A percentile compares a stretch with the other conserved stretches of the same genome.
These are phyloP conservation scores for Collariella sp. DNA, from an alignment of 495 filamentous ascomycete species.

Conservation along the genomic window DNA sequence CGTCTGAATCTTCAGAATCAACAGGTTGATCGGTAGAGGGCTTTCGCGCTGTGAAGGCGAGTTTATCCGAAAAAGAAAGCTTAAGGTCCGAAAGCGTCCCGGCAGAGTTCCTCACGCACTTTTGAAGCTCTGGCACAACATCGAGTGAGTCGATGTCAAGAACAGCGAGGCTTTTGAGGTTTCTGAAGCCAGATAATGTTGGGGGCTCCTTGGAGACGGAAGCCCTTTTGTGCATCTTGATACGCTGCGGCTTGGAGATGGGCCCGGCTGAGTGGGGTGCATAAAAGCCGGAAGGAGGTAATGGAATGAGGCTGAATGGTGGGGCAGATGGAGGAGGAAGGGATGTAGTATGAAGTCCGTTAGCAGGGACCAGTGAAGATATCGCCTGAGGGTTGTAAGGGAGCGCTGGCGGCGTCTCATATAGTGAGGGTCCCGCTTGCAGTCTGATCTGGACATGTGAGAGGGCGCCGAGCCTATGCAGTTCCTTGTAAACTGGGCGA, in stretches of 20 bases:
- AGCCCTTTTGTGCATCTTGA: constrained; percentile 18
- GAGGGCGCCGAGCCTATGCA: constrained; percentile 46
- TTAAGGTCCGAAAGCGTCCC: constrained; percentile 44
- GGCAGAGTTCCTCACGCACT: constrained; percentile 44
- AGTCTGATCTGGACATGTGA: constrained; percentile 50
- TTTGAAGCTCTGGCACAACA: constrained; percentile 44
- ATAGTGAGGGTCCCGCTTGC: constrained; percentile 43
- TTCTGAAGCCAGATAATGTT: constrained; percentile 49
- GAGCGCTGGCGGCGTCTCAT: constrained; percentile 37
- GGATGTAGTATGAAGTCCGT: constrained; percentile 1
- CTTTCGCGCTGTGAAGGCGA: constrained; percentile 45
- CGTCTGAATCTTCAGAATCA: constrained; percentile 45
- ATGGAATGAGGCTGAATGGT: constrained; percentile 12
- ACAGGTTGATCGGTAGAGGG: constrained; percentile 38
- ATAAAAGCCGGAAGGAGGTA: constrained; percentile 19
- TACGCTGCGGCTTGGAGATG: constrained; percentile 19
- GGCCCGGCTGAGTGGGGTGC: constrained; percentile 13
- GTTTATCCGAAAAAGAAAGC: constrained; percentile 48
- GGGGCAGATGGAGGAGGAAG: constrained; percentile 12
- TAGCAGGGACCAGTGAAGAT: constrained; percentile 2
- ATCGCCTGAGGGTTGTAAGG: constrained; percentile 15
- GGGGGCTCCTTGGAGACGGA: constrained; percentile 27
- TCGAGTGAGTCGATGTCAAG: constrained; percentile 52
- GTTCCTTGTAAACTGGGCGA: constrained; percentile 46
- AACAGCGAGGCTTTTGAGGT: constrained; percentile 44